Evolutionary conservation across 176 grass and related monocot genomes (phyloP).

Genomic region (Oryza officinalis): DNA sequence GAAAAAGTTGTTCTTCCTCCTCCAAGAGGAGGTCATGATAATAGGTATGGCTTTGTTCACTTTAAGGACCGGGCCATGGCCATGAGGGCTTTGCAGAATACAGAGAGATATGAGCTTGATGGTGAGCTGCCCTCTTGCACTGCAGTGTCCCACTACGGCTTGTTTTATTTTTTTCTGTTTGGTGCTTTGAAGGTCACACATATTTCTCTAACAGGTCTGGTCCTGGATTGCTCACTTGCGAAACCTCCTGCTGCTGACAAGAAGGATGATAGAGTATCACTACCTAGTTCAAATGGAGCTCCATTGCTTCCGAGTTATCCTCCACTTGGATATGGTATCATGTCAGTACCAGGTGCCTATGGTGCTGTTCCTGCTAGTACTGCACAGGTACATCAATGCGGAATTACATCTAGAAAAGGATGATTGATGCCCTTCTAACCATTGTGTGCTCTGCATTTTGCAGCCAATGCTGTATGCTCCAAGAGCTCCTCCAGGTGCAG

Average conservation of each 20-base stretch:
- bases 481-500: conserved; percentile 33
- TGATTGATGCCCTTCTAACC: conserved; percentile 30
- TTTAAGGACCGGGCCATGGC: conserved; percentile 71
- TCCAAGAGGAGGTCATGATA: conserved; percentile 78
- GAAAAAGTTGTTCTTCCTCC: conserved; percentile 82
- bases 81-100: conserved; percentile 77
- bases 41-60: conserved; percentile 93
- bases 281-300: conserved; percentile 51
- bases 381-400: conserved; percentile 52
- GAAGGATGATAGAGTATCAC: conserved; percentile 51
- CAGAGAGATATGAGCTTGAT: conserved; percentile 75
- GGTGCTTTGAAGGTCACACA: neutral
- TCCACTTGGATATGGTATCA: conserved; percentile 55
- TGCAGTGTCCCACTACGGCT: neutral
- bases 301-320: conserved; percentile 55
- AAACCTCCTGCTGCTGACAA: conserved; percentile 77
- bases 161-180: conserved; percentile 20
- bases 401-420: neutral
- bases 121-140: conserved; percentile 46
- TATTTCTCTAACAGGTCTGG: conserved; percentile 58
- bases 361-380: conserved; percentile 40
- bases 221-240: conserved; percentile 86
- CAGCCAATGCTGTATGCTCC: conserved; percentile 61
- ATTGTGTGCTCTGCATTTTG: conserved; percentile 15
- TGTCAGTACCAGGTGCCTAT: conserved; percentile 49